Conservation (phyloP, 2,329 filamentous ascomycete species). For the Trichoderma endophyticum region DNA sequence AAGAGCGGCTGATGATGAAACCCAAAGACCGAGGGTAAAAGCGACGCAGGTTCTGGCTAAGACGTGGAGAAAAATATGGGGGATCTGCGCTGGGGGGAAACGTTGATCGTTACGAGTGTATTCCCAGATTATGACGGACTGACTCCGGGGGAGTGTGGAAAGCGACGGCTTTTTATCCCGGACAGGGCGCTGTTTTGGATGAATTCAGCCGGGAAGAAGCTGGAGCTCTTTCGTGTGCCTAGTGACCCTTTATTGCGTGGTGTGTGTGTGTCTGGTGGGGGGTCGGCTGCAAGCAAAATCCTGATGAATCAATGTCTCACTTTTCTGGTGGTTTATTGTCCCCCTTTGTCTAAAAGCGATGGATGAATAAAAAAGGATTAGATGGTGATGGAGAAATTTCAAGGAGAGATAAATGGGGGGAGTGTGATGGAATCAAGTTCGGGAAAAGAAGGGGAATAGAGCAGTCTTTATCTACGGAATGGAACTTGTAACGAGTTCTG, state of each 20-base stretch:
- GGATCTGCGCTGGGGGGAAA: not conserved
- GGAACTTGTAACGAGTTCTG: not conserved
- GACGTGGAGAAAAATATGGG: not conserved
- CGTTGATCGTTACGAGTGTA: not conserved
- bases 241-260: not conserved
- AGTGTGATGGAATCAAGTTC: not conserved
- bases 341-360: not conserved
- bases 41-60: not conserved
- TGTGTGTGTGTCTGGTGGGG: not conserved
- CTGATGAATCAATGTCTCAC: not conserved
- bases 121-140: not conserved
- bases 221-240: not conserved
- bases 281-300: not conserved
- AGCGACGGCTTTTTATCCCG: not conserved
- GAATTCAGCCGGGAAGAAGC: not conserved
- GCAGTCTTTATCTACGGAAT: not conserved
- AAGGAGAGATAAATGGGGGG: not conserved
- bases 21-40: not conserved
- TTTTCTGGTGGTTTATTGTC: not conserved
- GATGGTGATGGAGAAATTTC: not conserved
- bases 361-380: not conserved
- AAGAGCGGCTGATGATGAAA: not conserved
- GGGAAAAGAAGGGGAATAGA: not conserved
- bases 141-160: not conserved
- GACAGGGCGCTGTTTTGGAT: not conserved